These are phyloP conservation scores for Ramichloridium luteum DNA, from an alignment of 2,329 filamentous ascomycete species.

Conservation along the genomic window DNA sequence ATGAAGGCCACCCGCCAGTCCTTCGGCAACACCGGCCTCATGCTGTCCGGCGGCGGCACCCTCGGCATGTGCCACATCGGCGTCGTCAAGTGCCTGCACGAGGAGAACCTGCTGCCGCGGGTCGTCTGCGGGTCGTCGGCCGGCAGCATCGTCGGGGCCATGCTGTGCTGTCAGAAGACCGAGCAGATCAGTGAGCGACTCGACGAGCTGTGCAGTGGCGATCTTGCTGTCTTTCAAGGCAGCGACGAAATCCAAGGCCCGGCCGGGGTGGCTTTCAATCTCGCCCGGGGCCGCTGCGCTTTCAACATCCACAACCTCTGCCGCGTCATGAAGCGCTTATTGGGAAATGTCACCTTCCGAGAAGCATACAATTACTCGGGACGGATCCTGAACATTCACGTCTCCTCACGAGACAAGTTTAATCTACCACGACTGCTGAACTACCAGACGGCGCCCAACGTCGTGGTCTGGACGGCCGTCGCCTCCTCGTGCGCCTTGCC, in stretches of 20 bases:
- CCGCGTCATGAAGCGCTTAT: conserved; percentile 64
- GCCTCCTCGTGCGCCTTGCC: conserved; percentile 93
- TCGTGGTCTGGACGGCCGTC: conserved; percentile 92
- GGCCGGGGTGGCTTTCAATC: conserved; percentile 11
- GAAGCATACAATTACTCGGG: conserved; percentile 93
- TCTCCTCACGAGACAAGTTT: conserved; percentile 77
- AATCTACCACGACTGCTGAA: conserved; percentile 80
- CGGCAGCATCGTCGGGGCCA: conserved; percentile 15
- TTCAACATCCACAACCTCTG: conserved; percentile 66
- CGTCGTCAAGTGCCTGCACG: conserved; percentile 12
- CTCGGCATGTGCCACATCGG: conserved; percentile 17
- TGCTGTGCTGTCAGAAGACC: conserved; percentile 14
- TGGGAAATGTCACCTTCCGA: conserved; percentile 87
- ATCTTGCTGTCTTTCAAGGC: conserved; percentile 14
- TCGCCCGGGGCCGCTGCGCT: conserved; percentile 12
- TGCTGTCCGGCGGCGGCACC: conserved; percentile 16
- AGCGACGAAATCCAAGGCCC: conserved; percentile 12
- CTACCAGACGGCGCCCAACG: conserved; percentile 85
- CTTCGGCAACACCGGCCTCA: conserved; percentile 14
- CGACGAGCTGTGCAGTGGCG: conserved; percentile 12
- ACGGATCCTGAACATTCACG: conserved; percentile 84
- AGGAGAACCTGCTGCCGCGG: conserved; percentile 11
- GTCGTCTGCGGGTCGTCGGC: conserved; percentile 16
- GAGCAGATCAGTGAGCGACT: conserved; percentile 10
- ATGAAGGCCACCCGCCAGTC: conserved; percentile 12